Evolutionary conservation across 164 flowering plant species (phyloP).

Genomic region (Chloranthus sessilifolius): DNA sequence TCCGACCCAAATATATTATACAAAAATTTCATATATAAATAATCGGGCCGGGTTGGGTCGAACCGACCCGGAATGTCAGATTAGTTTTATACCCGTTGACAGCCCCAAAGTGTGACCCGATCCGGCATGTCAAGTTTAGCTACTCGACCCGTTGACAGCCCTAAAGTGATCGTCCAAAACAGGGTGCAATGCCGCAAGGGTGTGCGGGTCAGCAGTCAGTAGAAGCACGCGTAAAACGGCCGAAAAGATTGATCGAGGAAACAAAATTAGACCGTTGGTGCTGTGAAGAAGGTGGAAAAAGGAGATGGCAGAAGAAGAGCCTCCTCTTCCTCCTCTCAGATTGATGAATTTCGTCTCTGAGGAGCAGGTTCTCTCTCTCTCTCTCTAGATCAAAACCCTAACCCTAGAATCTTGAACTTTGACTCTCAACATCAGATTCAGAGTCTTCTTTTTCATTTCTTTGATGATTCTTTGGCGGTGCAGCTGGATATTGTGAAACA

Average conservation of each 20-base stretch:
- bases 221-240: background rate
- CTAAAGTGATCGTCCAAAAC: too few relatives aligned
- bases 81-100: too few relatives aligned
- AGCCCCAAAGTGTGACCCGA: too few relatives aligned
- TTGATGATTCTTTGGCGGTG: constrained; percentile 6
- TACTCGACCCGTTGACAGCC: too few relatives aligned
- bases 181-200: background rate
- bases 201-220: background rate
- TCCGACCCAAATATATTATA: too few relatives aligned
- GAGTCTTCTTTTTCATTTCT: background rate
- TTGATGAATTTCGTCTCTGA: constrained; percentile 86
- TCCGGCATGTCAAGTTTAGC: too few relatives aligned
- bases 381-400: constrained; percentile 2
- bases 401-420: background rate
- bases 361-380: constrained; percentile 50
- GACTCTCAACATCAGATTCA: background rate
- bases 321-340: constrained; percentile 32
- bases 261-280: background rate
- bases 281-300: too few relatives aligned
- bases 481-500: constrained; percentile 77
- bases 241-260: background rate
- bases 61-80: too few relatives aligned
- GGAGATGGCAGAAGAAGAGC: constrained; percentile 41
- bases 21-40: too few relatives aligned
- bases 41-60: too few relatives aligned